Evolutionary conservation across 352 stramenopile species (phyloP).

Genomic region (Phytopythium delawarense): DNA sequence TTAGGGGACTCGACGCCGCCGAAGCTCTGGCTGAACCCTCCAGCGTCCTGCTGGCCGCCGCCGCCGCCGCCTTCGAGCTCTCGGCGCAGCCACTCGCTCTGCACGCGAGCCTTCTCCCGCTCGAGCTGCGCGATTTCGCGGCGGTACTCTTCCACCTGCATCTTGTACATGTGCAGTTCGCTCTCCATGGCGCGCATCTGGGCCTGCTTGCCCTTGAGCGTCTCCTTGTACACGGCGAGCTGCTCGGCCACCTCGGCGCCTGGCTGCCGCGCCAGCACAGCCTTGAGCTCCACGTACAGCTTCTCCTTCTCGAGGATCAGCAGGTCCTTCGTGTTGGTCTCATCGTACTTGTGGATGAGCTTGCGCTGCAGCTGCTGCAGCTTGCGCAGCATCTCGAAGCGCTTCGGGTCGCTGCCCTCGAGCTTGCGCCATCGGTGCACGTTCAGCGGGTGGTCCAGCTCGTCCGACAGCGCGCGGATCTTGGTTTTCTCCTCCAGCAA

Average conservation of each 20-base stretch:
- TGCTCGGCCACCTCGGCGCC: conserved; percentile 87
- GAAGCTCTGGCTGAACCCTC: neutral
- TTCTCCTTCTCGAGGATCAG: conserved; percentile 89
- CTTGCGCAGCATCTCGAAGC: conserved; percentile 86
- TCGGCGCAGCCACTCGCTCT: conserved; percentile 5
- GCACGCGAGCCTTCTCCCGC: conserved; percentile 30
- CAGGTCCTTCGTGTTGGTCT: conserved; percentile 60
- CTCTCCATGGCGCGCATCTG: conserved; percentile 85
- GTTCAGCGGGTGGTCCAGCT: conserved; percentile 90
- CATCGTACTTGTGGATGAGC: conserved; percentile 81
- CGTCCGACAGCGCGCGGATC: conserved; percentile 84
- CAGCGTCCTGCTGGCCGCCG: neutral
- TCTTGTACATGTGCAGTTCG: conserved; percentile 93
- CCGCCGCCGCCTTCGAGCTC: neutral
- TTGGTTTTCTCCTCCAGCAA: conserved; percentile 83
- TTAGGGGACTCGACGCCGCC: neutral
- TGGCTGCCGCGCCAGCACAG: conserved; percentile 81
- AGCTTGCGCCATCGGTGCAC: conserved; percentile 91
- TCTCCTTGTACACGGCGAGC: conserved; percentile 82
- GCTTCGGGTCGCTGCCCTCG: conserved; percentile 84
- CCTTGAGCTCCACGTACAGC: conserved; percentile 90
- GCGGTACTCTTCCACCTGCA: conserved; percentile 84
- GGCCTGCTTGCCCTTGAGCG: conserved; percentile 80
- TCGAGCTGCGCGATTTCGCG: conserved; percentile 60
- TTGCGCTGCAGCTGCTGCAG: conserved; percentile 85